Percentiles rank a stretch among this genome's conserved stretches.
Evolutionary conservation across 83 land plant species (phyloP).

Genomic region (Picea mariana): DNA sequence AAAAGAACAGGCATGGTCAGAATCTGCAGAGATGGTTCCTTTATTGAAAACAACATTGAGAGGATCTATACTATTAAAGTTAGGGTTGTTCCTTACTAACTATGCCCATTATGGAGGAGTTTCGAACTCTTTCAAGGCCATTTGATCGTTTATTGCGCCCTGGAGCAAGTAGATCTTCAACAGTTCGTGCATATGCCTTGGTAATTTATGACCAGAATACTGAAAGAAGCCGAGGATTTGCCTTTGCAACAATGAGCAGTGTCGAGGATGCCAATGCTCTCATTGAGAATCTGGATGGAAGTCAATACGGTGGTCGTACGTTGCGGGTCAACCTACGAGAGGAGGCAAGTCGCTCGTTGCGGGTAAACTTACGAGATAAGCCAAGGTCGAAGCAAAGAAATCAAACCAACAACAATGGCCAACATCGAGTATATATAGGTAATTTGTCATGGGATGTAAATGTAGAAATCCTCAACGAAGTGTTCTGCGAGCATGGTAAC

Average conservation of each 20-base stretch:
- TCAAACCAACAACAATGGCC: conserved; percentile 19
- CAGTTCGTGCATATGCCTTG: too few species aligned
- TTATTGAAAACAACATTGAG: too few species aligned
- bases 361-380: conserved; percentile 65
- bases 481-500: conserved; percentile 50
- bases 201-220: conserved; percentile 56
- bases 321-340: conserved; percentile 65
- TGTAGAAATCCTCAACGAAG: conserved; percentile 41
- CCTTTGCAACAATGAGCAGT: conserved; percentile 76
- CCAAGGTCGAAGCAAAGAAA: conserved; percentile 46
- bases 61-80: too few species aligned
- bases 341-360: conserved; percentile 61
- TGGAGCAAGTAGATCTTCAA: too few species aligned
- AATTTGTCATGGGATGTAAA: conserved; percentile 68
- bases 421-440: conserved; percentile 66
- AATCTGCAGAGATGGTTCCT: too few species aligned
- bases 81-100: too few species aligned
- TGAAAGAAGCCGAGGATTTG: conserved; percentile 80
- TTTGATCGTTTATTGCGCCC: too few species aligned
- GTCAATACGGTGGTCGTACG: conserved; percentile 51
- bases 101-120: too few species aligned
- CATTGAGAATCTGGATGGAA: conserved; percentile 59
- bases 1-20: too few species aligned
- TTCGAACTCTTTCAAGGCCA: too few species aligned
- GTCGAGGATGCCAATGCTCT: conserved; percentile 55